Percentiles rank a stretch among this genome's conserved stretches.
These are phyloP conservation scores for Diaporthe helianthi DNA, from an alignment of 2,329 filamentous ascomycete genomes.

Conservation along the genomic window DNA sequence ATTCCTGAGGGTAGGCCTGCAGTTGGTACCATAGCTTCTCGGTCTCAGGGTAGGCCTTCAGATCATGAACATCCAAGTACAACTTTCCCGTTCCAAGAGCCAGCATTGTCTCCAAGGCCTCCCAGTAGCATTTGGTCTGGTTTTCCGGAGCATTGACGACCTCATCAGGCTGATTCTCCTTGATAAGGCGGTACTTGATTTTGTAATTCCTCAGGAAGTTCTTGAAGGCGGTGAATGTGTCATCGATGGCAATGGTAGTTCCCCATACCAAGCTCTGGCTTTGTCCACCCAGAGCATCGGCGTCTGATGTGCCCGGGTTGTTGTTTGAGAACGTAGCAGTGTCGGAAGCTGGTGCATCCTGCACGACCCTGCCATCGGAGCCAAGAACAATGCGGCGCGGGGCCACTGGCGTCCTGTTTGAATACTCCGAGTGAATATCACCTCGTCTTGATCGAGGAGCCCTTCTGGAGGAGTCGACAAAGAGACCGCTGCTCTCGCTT, in stretches of 20 bases:
- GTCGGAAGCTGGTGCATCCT: slow-evolving; percentile 62
- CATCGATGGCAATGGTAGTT: slow-evolving; percentile 92
- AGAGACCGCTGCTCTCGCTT: slow-evolving; percentile 86
- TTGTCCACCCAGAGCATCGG: slow-evolving; percentile 82
- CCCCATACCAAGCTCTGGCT: slow-evolving; percentile 92
- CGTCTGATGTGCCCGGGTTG: slow-evolving; percentile 89
- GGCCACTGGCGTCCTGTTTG: slow-evolving; percentile 60
- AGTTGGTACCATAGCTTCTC: slow-evolving; percentile 95
- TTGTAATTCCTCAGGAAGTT: slow-evolving; percentile 93
- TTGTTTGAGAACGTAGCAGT: slow-evolving; percentile 66
- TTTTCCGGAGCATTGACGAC: slow-evolving; percentile 73
- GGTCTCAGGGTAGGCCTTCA: slow-evolving; percentile 92
- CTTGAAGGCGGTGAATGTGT: slow-evolving; percentile 86
- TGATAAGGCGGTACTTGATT: slow-evolving; percentile 91
- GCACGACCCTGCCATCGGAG: slow-evolving; percentile 63
- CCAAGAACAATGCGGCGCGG: slow-evolving; percentile 65
- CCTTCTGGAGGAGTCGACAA: slow-evolving; percentile 66
- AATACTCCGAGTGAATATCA: slow-evolving; percentile 84
- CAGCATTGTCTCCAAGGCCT: slow-evolving; percentile 89
- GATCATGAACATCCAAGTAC: slow-evolving; percentile 86
- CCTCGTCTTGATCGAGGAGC: slow-evolving; percentile 66
- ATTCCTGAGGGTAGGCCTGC: slow-evolving; percentile 93
- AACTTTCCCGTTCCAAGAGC: slow-evolving; percentile 83
- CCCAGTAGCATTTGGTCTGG: slow-evolving; percentile 81
- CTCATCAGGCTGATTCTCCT: slow-evolving; percentile 82